Evolutionary conservation across 176 grass and related monocot genomes (phyloP), one percentile per base, ranked within the genome.

Genomic region (Ensete ventricosum): DNA sequence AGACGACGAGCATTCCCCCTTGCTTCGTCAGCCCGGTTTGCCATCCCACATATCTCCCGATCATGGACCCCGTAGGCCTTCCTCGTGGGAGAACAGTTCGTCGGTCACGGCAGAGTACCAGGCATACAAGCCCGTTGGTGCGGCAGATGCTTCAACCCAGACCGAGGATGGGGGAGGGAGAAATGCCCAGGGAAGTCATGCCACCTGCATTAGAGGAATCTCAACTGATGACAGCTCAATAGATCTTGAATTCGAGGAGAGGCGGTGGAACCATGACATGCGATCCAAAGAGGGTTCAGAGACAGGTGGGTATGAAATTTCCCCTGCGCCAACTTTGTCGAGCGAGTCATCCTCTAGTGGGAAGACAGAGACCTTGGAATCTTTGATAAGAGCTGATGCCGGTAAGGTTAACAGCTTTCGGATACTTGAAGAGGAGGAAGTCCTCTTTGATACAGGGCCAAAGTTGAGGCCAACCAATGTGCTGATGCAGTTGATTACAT

Each of bases 401-500:
- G 62, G 49, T 0, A 19, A 60, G 43, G 54, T 62, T 0, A 82
- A 83, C 34, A 83, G 82, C 65, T 84, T 91, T 59, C 81, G 90
- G 67, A 86, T 93, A 64, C 54, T 85, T 11, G 77, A 90, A 62
- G 93, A 97, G 73, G 93, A 96, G 13, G 85, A 97, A 50, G 75
- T 87, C 11, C 71, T 97, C 20, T 50, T 86, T 29, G 81, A 81
- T 11, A 88, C 67, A 23, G 81, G 84, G 23, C 81, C 94, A 0
- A 93, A 88, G 82, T 60, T 88, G 26, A 97, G 81, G 79, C 85
- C 85, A 0, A 48, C 85, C 0, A 88, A 86, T 82, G 76, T 90
- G 19, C 82, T 97, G 55, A 92, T 97, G 90, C 90, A 97, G 48
- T 81, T 97, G 52, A 88, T 97, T 73, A 87, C 88, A 3, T 97